These are phyloP conservation scores for Trichoderma harzianum DNA, from an alignment of 2,329 filamentous ascomycete species.

Conservation along the genomic window DNA sequence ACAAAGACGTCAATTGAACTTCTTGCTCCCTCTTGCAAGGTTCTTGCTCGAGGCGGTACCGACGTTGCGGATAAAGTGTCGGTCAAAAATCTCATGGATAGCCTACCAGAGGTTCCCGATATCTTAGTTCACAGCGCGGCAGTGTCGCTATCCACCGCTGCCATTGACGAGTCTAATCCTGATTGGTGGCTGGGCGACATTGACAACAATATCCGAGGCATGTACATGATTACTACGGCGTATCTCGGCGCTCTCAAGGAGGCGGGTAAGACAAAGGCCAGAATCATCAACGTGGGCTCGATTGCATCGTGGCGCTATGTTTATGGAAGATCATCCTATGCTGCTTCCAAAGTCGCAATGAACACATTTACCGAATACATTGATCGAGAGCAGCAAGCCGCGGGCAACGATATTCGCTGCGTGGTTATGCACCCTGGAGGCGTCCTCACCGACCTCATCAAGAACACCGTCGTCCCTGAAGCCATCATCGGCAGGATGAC, in stretches of 20 bases:
- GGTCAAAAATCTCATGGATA: not conserved
- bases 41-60: not conserved
- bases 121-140: conserved; percentile 1
- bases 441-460: not conserved
- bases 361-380: not conserved
- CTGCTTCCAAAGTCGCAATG: not conserved
- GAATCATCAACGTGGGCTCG: conserved; percentile 7
- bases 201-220: conserved; percentile 2
- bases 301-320: conserved; percentile 1
- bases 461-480: not conserved
- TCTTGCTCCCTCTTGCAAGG: not conserved
- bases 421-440: not conserved
- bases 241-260: not conserved
- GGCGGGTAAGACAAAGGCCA: not conserved
- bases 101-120: not conserved
- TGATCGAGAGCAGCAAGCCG: not conserved
- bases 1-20: not conserved
- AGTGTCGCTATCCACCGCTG: not conserved
- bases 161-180: not conserved
- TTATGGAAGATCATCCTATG: not conserved
- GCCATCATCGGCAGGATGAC: not conserved
- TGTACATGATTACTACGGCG: not conserved
- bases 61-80: not conserved
- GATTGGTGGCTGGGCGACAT: conserved; percentile 4
- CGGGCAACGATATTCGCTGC: not conserved